Evolutionary conservation across 2,329 filamentous ascomycete genomes (phyloP).

Genomic region (Fusarium continuum): DNA sequence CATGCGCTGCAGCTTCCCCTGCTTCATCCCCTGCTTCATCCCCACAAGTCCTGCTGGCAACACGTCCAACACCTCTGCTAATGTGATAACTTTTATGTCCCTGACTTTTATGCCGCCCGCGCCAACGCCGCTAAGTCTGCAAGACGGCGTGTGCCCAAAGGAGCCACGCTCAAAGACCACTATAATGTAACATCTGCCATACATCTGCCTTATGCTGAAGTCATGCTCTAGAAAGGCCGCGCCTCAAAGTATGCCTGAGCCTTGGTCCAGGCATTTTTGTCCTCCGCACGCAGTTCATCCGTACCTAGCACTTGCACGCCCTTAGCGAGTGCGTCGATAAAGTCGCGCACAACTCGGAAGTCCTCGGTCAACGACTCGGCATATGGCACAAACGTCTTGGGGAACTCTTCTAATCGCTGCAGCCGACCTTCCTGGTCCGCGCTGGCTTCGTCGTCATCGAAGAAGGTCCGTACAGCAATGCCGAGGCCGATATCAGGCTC

Average conservation of each 20-base stretch:
- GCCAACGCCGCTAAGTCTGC: conserved; percentile 42
- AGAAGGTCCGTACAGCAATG: conserved; percentile 81
- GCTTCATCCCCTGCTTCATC: conserved; percentile 14
- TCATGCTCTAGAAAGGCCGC: conserved; percentile 50
- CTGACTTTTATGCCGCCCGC: conserved; percentile 37
- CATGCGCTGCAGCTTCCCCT: neutral
- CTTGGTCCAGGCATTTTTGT: conserved; percentile 63
- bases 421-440: conserved; percentile 61
- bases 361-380: conserved; percentile 68
- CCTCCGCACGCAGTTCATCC: conserved; percentile 56
- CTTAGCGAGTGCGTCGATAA: conserved; percentile 66
- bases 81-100: conserved; percentile 39
- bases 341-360: conserved; percentile 64
- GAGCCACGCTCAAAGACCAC: conserved; percentile 32
- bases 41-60: conserved; percentile 37
- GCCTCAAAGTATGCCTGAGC: conserved; percentile 63
- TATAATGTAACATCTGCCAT: conserved; percentile 34
- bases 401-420: conserved; percentile 60
- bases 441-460: conserved; percentile 73
- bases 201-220: conserved; percentile 18
- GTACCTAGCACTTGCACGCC: conserved; percentile 64
- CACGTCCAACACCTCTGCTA: conserved; percentile 28
- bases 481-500: conserved; percentile 80
- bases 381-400: conserved; percentile 64
- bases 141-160: conserved; percentile 38